These are phyloP conservation scores for Gracilaria domingensis DNA, from an alignment of 23 red algal species.

Conservation along the genomic window DNA sequence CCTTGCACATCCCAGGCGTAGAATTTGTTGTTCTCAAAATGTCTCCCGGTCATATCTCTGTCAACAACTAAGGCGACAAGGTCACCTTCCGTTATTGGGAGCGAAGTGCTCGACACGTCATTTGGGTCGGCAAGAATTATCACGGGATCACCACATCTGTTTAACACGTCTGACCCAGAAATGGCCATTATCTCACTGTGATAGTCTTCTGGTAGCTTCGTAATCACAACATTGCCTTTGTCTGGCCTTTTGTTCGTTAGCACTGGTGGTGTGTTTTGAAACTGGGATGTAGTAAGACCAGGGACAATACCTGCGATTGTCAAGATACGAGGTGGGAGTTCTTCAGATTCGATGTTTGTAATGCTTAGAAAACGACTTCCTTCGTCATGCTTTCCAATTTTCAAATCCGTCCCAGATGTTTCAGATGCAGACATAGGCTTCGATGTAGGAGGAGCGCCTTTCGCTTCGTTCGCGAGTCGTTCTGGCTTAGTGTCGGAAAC, in stretches of 20 bases:
- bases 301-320: constrained; percentile 58
- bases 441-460: not conserved
- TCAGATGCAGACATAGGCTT: not conserved
- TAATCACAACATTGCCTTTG: constrained; percentile 37
- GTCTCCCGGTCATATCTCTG: constrained; percentile 1
- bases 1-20: constrained; percentile 69
- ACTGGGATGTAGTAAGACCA: constrained; percentile 39
- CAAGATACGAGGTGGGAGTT: constrained; percentile 43
- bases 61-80: constrained; percentile 54
- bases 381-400: constrained; percentile 60
- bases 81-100: constrained; percentile 37
- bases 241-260: constrained; percentile 36
- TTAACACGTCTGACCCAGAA: constrained; percentile 24
- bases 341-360: constrained; percentile 49
- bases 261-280: constrained; percentile 18
- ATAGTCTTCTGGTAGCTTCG: constrained; percentile 52
- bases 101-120: constrained; percentile 18
- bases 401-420: not conserved
- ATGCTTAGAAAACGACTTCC: constrained; percentile 61
- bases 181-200: constrained; percentile 52
- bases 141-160: constrained; percentile 37
- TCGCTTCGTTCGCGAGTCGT: too few species aligned
- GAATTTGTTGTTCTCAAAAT: constrained; percentile 54
- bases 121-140: constrained; percentile 15
- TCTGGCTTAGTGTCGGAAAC: not conserved